Conservation (phyloP, 164 flowering plant species). For the Nymphaea colorata region DNA sequence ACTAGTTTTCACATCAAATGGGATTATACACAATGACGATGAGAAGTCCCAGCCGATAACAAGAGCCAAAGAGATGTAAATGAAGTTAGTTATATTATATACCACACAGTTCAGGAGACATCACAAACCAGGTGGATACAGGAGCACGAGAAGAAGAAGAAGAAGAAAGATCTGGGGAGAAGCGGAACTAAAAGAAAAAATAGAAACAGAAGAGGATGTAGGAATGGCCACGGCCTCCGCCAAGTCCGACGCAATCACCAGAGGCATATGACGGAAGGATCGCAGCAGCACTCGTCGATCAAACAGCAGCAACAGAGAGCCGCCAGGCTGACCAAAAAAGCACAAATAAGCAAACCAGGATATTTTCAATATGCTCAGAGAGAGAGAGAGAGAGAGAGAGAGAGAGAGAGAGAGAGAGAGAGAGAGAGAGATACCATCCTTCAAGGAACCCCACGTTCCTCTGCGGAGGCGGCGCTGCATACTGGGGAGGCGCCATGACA, state of each 20-base stretch:
- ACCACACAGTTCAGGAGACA: no score
- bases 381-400: not conserved
- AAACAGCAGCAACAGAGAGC: conserved; percentile 74
- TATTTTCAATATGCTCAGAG: no score
- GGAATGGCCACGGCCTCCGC: no score
- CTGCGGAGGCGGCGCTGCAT: conserved; percentile 36
- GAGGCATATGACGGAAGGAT: conserved; percentile 43
- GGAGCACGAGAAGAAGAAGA: not conserved
- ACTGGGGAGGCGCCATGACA: conserved; percentile 67
- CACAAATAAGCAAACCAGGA: not conserved
- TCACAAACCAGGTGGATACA: no score
- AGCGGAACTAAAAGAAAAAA: not conserved
- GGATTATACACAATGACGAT: no score
- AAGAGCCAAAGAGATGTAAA: no score
- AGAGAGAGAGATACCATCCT: conserved; percentile 30
- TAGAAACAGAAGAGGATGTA: not conserved
- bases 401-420: no score
- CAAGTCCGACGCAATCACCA: conserved; percentile 7
- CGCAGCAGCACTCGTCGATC: conserved; percentile 73
- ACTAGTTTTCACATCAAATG: no score
- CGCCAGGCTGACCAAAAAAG: conserved; percentile 35
- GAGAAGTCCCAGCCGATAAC: no score
- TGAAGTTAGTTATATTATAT: no score
- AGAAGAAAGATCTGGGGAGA: not conserved
- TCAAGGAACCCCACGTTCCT: conserved; percentile 45